A percentile compares a stretch with the other conserved stretches of the same genome.
phyloP scores from a whole-genome alignment of 768 basidiomycete genomes.

The Lenzites betulinus region DNA sequence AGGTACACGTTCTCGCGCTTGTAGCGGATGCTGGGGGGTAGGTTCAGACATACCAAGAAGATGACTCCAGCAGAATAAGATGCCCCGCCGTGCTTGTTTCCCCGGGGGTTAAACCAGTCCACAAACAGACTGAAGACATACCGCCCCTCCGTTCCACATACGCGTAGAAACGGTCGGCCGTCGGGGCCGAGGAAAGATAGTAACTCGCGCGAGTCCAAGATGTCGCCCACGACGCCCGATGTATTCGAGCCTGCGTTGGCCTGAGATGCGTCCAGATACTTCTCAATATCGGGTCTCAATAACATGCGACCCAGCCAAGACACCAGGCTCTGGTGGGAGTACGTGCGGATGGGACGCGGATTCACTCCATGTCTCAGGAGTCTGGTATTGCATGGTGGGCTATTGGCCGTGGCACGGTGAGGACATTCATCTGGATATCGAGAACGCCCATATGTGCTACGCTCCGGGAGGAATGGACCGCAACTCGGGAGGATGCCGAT shows the following conservation, averaged over 20 bases:
- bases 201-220: neutral
- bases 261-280: neutral
- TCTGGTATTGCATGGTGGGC: neutral
- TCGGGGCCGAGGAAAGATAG: neutral
- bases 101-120: constrained; percentile 17
- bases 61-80: constrained; percentile 29
- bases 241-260: neutral
- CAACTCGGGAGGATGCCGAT: neutral
- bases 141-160: neutral
- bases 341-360: neutral
- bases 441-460: neutral
- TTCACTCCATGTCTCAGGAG: neutral
- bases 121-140: constrained; percentile 3
- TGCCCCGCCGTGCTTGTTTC: neutral
- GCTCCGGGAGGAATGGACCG: neutral
- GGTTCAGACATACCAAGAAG: constrained; percentile 36
- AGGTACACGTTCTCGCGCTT: constrained; percentile 37
- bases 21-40: constrained; percentile 35
- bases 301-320: neutral
- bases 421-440: neutral
- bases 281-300: neutral
- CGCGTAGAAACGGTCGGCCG: neutral
- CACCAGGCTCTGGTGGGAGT: neutral
- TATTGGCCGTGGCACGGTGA: neutral
- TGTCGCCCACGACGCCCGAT: neutral